These are phyloP conservation scores for Syzygium syzygioides DNA, from an alignment of 441 rosid genomes.

Conservation along the genomic window DNA sequence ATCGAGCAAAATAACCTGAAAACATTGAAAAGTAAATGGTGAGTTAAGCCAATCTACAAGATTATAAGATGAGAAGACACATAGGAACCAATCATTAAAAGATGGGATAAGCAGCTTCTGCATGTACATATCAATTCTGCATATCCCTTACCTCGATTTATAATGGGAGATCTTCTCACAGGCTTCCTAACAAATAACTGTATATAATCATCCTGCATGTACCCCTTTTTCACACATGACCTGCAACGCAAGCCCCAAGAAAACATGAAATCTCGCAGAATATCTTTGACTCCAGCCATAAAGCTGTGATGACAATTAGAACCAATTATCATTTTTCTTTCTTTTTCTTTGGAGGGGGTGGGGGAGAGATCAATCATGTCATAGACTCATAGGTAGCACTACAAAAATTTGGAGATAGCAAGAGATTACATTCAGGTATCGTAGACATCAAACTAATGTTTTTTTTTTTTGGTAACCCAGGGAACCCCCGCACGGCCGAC, in stretches of 20 bases:
- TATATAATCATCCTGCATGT: conserved; percentile 84
- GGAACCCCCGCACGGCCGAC: too few species aligned
- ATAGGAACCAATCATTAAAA: neutral
- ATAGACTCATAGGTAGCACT: neutral
- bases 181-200: conserved; percentile 81
- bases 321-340: neutral
- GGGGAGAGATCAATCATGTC: neutral
- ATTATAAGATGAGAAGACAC: neutral
- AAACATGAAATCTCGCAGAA: neutral
- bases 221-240: conserved; percentile 85
- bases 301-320: neutral
- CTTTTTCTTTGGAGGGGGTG: neutral
- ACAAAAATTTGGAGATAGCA: neutral
- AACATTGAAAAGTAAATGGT: neutral
- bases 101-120: neutral
- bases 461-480: too few species aligned
- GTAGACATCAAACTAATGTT: neutral
- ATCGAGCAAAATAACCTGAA: conserved; percentile 89
- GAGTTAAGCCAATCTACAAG: neutral
- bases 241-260: conserved; percentile 28
- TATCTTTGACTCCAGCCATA: neutral
- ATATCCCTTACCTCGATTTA: conserved; percentile 64
- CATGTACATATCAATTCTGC: neutral
- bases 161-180: conserved; percentile 88
- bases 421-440: neutral